phyloP scores from a whole-genome alignment of 1,284 basidiomycete genomes.

The Cronartium ribicola region DNA sequence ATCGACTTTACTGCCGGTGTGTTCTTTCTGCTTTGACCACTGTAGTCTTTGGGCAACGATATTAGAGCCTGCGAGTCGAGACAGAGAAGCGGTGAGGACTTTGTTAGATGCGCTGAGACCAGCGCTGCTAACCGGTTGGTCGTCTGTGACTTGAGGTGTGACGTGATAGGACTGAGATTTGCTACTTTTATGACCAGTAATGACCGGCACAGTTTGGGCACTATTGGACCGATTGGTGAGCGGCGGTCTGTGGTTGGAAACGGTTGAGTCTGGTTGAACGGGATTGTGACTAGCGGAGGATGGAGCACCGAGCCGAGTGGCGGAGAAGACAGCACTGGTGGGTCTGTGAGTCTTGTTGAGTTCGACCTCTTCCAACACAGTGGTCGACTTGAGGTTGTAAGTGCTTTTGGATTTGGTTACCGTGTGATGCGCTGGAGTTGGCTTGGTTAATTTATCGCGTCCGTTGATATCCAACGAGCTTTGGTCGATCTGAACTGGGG shows the following conservation, averaged over 20 bases:
- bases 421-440: neutral
- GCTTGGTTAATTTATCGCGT: neutral
- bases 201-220: slow-evolving; percentile 1
- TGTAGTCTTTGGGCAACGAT: slow-evolving; percentile 37
- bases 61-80: slow-evolving; percentile 33
- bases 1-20: slow-evolving; percentile 18
- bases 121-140: neutral
- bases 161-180: slow-evolving; percentile 11
- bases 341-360: slow-evolving; percentile 2
- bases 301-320: neutral
- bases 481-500: neutral
- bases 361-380: neutral
- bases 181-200: slow-evolving; percentile 12
- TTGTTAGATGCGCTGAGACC: slow-evolving; percentile 27
- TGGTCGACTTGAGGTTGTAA: neutral
- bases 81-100: slow-evolving; percentile 30
- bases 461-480: neutral
- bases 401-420: slow-evolving; percentile 4
- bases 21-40: slow-evolving; percentile 34
- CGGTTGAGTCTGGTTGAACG: neutral
- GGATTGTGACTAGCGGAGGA: neutral
- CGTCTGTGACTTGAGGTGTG: slow-evolving; percentile 3
- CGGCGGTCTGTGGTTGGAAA: neutral
- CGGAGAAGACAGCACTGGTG: neutral
- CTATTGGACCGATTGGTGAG: slow-evolving; percentile 10